Evolutionary conservation across 2,329 filamentous ascomycete species (phyloP), one percentile per base, ranked within the genome.

Genomic region (Aspergillus neoniger): DNA sequence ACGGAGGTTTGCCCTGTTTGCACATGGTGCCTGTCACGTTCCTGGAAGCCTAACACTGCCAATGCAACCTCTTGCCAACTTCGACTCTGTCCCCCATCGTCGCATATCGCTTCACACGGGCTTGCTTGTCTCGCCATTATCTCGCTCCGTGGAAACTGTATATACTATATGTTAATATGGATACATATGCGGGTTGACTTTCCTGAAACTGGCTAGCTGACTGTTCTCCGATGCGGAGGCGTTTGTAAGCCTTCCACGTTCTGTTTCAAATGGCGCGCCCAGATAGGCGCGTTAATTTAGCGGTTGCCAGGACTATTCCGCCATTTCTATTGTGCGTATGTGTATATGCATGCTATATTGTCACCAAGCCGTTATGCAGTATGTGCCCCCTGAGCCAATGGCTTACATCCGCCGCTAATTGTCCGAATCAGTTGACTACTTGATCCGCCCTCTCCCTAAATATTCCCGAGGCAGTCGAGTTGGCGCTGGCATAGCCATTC

Each of bases 321-420:
- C 67, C 88, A 41, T 72, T 94, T 54, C 83, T 96, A 43, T 76
- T 87, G 36, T 88, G 83, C 30, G 81, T 85, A 39, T 82, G 91
- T 62, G 87, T 82, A 39, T 92, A 91, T 75, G 85, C 85, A 19
- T 89, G 86, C 36, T 96, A 90, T 77, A 87, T 87, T 14, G 75
- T 92, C 52, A 85, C 90, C 52, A 87, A 84, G 63, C 82, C 83
- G 49, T 76, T 92, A 63, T 90, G 88, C 72, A 80, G 90, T 92
- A 76, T 72, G 88, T 80, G 28, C 50, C 32, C 43, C 23, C 17
- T 19, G 15, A 5, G 41, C n/a, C n/a, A 23, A 50, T 8, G 15
- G n/a, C n/a, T 21, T 28, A 19, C 36, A 14, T 25, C n/a, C 30
- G 32, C 32, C 21, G 19, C 59, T 61, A 63, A 60, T 53, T 30